Evolutionary conservation across 2,329 filamentous ascomycete genomes (phyloP).

Genomic region (Colletotrichum sublineola): DNA sequence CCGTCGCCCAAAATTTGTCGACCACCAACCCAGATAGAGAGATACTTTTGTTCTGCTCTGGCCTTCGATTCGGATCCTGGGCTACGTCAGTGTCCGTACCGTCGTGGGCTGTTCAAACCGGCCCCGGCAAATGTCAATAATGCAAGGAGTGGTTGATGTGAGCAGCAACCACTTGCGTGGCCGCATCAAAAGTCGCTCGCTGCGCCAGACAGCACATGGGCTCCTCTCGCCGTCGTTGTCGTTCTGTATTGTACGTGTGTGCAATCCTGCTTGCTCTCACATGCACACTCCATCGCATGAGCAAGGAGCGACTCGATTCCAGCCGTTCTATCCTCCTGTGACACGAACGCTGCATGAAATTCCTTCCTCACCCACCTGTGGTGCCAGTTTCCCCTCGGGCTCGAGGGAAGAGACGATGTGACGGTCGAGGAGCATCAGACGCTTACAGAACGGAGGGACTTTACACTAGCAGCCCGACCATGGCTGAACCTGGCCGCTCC

Average conservation of each 20-base stretch:
- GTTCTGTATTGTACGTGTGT: no score
- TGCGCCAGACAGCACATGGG: no score
- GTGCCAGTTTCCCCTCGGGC: background rate
- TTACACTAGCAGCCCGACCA: background rate
- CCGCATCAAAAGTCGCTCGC: background rate
- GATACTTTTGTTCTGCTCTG: background rate
- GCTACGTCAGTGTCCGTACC: background rate
- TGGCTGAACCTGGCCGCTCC: conserved; percentile 9
- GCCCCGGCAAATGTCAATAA: background rate
- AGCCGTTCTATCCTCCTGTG: background rate
- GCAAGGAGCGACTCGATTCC: background rate
- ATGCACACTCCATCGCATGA: background rate
- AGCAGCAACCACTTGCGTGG: background rate
- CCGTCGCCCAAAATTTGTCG: conserved; percentile 24
- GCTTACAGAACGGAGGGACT: conserved; percentile 9
- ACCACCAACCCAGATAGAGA: background rate
- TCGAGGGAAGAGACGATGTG: background rate
- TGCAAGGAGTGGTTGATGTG: background rate
- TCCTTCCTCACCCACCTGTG: no score
- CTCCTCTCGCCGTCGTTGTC: no score
- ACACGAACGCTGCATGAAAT: background rate
- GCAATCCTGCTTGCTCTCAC: background rate
- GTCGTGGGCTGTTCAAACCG: background rate
- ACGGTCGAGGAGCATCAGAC: background rate
- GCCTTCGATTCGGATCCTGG: background rate